Percentiles rank a stretch among this genome's conserved stretches.
phyloP scores from a whole-genome alignment of 345 rosid genomes.

The Turritis glabra region DNA sequence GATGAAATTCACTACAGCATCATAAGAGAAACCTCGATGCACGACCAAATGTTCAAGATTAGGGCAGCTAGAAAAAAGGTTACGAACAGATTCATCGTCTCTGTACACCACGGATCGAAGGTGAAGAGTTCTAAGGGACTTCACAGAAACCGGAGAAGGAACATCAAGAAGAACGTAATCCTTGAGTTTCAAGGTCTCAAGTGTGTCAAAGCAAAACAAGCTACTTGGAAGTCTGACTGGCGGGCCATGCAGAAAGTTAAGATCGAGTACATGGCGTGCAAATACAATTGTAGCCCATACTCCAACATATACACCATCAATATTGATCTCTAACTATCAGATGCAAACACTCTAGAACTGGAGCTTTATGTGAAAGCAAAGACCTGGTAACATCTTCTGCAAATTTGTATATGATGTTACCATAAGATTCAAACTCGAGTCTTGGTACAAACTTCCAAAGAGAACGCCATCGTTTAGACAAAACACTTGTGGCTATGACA shows the following conservation, averaged over 20 bases:
- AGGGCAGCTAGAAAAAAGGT: background rate
- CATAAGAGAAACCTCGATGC: background rate
- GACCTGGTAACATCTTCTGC: background rate
- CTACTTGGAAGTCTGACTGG: background rate
- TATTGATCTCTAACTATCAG: background rate
- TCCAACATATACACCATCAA: background rate
- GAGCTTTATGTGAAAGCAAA: background rate
- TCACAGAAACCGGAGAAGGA: background rate
- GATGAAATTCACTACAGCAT: background rate
- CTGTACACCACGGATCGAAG: background rate
- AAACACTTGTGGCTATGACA: background rate
- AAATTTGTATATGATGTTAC: background rate
- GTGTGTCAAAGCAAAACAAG: background rate
- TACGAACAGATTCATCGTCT: background rate
- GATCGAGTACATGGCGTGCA: background rate
- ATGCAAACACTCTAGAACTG: background rate
- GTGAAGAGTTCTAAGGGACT: conserved; percentile 19
- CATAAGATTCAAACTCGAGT: background rate
- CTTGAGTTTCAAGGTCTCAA: conserved; percentile 15
- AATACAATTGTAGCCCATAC: background rate
- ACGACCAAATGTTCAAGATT: conserved; percentile 7
- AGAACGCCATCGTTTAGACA: conserved; percentile 17
- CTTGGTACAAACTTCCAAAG: conserved; percentile 9
- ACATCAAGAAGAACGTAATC: background rate
- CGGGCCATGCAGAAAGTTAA: background rate